These are phyloP conservation scores for Malus hybrid DNA, from an alignment of 331 rosid species.

Conservation along the genomic window DNA sequence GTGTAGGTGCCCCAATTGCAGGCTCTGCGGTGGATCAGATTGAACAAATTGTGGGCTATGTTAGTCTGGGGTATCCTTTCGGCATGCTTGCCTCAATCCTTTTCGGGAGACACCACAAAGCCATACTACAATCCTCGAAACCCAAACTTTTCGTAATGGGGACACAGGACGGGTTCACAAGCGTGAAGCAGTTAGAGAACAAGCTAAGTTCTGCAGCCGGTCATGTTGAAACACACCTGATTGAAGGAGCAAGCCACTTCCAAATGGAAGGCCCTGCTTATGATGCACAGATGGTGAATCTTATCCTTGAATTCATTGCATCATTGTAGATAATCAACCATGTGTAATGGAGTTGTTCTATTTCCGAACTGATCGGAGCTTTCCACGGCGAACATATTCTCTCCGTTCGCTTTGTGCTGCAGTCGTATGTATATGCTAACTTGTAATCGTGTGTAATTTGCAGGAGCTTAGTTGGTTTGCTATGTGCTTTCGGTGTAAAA, in stretches of 20 bases:
- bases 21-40: slow-evolving; percentile 85
- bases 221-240: slow-evolving; percentile 53
- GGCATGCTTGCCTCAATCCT: slow-evolving; percentile 81
- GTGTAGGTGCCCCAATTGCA: slow-evolving; percentile 88
- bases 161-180: slow-evolving; percentile 81
- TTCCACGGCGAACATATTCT: neutral
- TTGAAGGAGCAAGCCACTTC: slow-evolving; percentile 79
- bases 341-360: neutral
- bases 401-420: too few relatives aligned
- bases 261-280: slow-evolving; percentile 89
- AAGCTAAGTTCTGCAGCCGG: slow-evolving; percentile 69
- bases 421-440: slow-evolving; percentile 16
- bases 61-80: slow-evolving; percentile 88
- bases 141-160: slow-evolving; percentile 91
- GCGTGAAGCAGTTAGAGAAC: slow-evolving; percentile 67
- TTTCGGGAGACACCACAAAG: slow-evolving; percentile 34
- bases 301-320: slow-evolving; percentile 39
- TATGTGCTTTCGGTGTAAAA: slow-evolving; percentile 5
- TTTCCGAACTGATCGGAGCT: neutral
- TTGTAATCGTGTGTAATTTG: slow-evolving; percentile 17
- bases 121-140: slow-evolving; percentile 47
- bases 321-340: slow-evolving; percentile 31
- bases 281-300: slow-evolving; percentile 76
- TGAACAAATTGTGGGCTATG: slow-evolving; percentile 73
- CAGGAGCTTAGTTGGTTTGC: slow-evolving; percentile 23